Evolutionary conservation across 352 stramenopile species (phyloP).

Genomic region (Thalassiosira mediterranea): DNA sequence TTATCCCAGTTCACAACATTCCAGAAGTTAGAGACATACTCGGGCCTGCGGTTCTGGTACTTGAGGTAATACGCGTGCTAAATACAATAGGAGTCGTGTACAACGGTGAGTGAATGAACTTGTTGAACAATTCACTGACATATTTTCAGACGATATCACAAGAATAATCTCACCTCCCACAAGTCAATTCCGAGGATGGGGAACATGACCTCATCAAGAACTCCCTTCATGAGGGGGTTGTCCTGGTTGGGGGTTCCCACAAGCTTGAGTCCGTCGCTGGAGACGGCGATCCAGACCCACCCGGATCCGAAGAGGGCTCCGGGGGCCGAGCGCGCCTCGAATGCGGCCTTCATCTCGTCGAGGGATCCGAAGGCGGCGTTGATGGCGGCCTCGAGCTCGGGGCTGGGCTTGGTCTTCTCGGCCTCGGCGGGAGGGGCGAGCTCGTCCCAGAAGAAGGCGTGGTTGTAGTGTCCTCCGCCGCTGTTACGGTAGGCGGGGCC

Average conservation of each 20-base stretch:
- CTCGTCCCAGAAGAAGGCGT: constrained; percentile 88
- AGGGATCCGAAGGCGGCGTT: constrained; percentile 86
- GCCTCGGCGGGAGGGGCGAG: constrained; percentile 77
- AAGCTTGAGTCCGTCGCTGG: constrained; percentile 91
- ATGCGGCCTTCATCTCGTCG: constrained; percentile 86
- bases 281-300: constrained; percentile 86
- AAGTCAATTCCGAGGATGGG: constrained; percentile 94
- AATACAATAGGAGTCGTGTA: too few relatives aligned
- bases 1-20: constrained; percentile 92
- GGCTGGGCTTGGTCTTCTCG: constrained; percentile 77
- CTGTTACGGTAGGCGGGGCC: constrained; percentile 82
- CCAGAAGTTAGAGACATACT: constrained; percentile 98
- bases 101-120: too few relatives aligned
- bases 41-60: constrained; percentile 94
- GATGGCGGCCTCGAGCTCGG: constrained; percentile 77
- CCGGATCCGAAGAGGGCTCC: constrained; percentile 81
- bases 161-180: too few relatives aligned
- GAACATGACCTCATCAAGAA: constrained; percentile 78
- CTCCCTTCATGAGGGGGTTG: constrained; percentile 87
- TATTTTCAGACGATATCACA: too few relatives aligned
- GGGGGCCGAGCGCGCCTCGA: constrained; percentile 81
- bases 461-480: constrained; percentile 86
- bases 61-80: constrained; percentile 90
- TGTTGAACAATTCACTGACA: too few relatives aligned
- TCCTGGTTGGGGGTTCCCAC: constrained; percentile 96